Conservation (phyloP, 106 monocot genomes). For the Triglochin maritima region DNA sequence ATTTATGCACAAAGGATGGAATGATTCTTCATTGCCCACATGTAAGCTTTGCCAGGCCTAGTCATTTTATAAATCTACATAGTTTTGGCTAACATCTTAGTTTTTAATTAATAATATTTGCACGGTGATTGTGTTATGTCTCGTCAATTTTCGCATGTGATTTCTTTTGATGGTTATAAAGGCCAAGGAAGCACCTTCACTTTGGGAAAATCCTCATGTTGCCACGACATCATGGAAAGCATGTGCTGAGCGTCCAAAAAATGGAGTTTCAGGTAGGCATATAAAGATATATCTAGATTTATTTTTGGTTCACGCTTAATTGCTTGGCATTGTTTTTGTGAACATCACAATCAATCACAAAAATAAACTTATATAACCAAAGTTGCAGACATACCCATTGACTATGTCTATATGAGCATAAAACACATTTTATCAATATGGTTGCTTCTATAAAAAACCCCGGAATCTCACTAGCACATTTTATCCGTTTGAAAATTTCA, state of each 20-base stretch:
- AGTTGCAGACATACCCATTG: too few species aligned
- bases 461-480: too few species aligned
- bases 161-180: constrained; percentile 7
- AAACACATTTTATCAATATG: too few species aligned
- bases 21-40: constrained; percentile 67
- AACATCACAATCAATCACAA: too few species aligned
- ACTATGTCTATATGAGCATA: too few species aligned
- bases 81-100: neutral
- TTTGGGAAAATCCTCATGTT: constrained; percentile 91
- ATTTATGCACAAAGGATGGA: constrained; percentile 84
- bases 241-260: constrained; percentile 67
- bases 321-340: too few species aligned
- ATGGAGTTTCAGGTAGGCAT: constrained; percentile 49
- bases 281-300: neutral
- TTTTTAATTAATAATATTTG: neutral
- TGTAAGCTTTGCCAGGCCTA: constrained; percentile 19
- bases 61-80: neutral
- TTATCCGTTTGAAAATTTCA: too few species aligned
- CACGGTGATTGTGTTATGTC: neutral
- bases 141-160: neutral
- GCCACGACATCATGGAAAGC: constrained; percentile 87
- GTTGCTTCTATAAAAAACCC: too few species aligned
- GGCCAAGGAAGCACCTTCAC: constrained; percentile 65
- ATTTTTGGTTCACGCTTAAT: neutral
- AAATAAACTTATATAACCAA: too few species aligned